Percentiles rank a stretch among this genome's conserved stretches.
Evolutionary conservation across 306 rosid species (phyloP).

Genomic region (Ziziphus jujuba): DNA sequence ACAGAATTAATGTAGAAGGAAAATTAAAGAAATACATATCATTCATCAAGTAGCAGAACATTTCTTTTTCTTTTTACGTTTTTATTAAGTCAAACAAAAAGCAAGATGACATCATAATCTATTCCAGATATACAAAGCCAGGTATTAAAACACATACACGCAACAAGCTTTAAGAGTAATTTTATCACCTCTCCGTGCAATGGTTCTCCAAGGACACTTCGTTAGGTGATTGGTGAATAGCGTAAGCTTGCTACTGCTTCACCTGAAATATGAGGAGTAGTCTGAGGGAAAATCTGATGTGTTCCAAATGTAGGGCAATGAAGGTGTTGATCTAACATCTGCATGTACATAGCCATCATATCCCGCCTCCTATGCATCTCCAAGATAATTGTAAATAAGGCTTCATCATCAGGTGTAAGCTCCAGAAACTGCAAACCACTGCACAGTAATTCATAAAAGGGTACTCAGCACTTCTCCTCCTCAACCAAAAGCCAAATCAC

Average conservation of each 20-base stretch:
- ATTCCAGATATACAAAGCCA: slow-evolving; percentile 10
- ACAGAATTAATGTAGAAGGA: too few relatives aligned
- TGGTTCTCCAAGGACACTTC: slow-evolving; percentile 98
- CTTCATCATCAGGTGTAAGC: slow-evolving; percentile 90
- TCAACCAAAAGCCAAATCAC: slow-evolving; percentile 98
- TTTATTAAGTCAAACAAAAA: too few relatives aligned
- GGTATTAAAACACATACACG: too few relatives aligned
- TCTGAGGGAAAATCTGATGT: slow-evolving; percentile 67
- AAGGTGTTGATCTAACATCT: slow-evolving; percentile 97
- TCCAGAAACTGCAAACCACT: slow-evolving; percentile 92
- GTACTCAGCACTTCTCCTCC: slow-evolving; percentile 87
- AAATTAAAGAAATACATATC: too few relatives aligned
- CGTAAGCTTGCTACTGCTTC: slow-evolving; percentile 67
- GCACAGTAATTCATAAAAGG: slow-evolving; percentile 89
- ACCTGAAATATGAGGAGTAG: slow-evolving; percentile 59
- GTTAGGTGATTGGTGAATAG: slow-evolving; percentile 86
- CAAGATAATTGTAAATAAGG: slow-evolving; percentile 87
- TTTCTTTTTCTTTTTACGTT: too few relatives aligned
- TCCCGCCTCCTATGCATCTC: slow-evolving; percentile 97
- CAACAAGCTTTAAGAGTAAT: slow-evolving; percentile 31
- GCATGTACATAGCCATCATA: slow-evolving; percentile 99
- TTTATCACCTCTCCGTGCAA: slow-evolving; percentile 87
- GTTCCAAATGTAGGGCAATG: slow-evolving; percentile 98
- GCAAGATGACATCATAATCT: too few relatives aligned
- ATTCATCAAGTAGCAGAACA: too few relatives aligned